Evolutionary conservation across 1,284 basidiomycete species (phyloP), one percentile per base, ranked within the genome.

Genomic region (Melampsora americana): DNA sequence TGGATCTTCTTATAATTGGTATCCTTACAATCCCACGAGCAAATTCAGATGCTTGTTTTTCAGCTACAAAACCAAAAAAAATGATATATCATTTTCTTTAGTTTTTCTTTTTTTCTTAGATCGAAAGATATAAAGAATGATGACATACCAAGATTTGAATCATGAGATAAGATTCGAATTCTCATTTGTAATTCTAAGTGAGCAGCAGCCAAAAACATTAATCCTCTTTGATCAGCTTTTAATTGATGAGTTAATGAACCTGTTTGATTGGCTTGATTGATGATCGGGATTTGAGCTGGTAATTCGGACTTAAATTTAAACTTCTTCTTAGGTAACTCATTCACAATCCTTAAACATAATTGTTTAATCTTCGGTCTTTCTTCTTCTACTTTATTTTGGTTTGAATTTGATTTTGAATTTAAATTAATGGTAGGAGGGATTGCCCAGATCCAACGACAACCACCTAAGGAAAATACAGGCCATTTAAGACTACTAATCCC

Each of bases 291-390:
- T 20, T 5, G 20, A 23, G n/a, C 20, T 59, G 53, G 53, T 14
- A 59, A 11, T 28, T 59, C 53, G 4, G 53, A 1, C 23, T 59
- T 59, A 12, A 75, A 35, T 48, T 44, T 20, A 23, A 75, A 75
- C 9, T 7, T 5, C 42, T 75, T 75, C 5, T 75, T 75, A 3
- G 72, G 50, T 1, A 75, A 39, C 26, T 75, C 65, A 5, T 39
- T 48, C 35, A 75, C 65, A 14, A 67, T 39, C 66, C 66, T 66
- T 5, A 75, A n/a, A 28, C 72, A 75, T 18, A 75, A 56, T 67
- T 75, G 72, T 28, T 59, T 59, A 14, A 42, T 11, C 18, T 23
- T 23, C 6, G 53, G 53, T 23, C 18, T 23, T 5, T 23, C 5
- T 23, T 23, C 4, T 14, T 23, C 1, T 12, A n/a, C 14, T 14